Base-by-base conservation (phyloP, 306 rosid genomes). In the Citrullus amarus region DNA sequence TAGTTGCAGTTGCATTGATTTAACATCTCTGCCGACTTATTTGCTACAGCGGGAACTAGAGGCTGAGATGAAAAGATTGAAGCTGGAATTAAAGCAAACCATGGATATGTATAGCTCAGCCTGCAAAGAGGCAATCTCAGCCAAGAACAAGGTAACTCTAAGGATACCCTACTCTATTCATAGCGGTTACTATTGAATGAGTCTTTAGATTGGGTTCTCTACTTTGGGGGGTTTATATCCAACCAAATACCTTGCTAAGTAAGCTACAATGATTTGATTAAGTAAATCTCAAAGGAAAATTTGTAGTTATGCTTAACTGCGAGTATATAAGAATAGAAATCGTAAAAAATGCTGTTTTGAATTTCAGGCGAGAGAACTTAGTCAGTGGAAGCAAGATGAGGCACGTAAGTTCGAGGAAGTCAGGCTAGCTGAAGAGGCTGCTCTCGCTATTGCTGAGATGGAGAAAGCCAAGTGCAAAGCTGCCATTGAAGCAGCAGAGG, bases 21-120 rank as follows among this genome's bases (percentile, higher is more conserved):
- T 41, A 51, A 77, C 41, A 72, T 81, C 77, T 46, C 17, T 82
- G 53, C 78, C 48, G 69, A 46, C 78, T 83, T 69, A 75, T 83
- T 80, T 67, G 62, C 58, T 76, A 48, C 88, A 96, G 99, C 82
- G 76, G 78, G 98, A 91, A 0, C 34, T 92, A 7, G 97, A 88
- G 85, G 97, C 90, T 34, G 96, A 92, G 89, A 92, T 96, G 98
- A 88, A 79, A 80, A 91, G 93, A 87, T 82, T 96, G 85, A 92
- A 88, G 89, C 88, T 85, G 30, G 99, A 96, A 82, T 81, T 96
- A 83, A 90, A 96, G 84, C 96, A 96, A 85, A 96, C 99, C 76
- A 92, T 92, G 97, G 91, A 96, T 82, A 87, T 92, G 98, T 96
- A 96, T 67, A 96, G 93, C 88, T 87, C 98, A 76, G 99, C 98